A percentile compares a stretch with the other conserved stretches of the same genome.
These are phyloP conservation scores for Pinus taeda DNA, from an alignment of 75 land plant species.

Conservation along the genomic window DNA sequence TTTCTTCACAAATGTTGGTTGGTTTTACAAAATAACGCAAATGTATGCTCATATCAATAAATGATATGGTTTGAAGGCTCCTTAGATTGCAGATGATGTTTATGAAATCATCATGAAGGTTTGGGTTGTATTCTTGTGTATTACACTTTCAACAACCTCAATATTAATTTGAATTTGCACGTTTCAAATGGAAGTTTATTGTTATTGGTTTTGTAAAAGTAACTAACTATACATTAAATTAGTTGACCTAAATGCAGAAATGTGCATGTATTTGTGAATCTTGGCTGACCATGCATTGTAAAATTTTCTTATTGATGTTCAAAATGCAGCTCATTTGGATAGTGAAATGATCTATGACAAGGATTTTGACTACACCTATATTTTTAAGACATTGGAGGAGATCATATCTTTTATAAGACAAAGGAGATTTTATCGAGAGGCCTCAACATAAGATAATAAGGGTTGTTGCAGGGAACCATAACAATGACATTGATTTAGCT, in stretches of 20 bases:
- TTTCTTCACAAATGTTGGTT: neutral
- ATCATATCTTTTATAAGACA: slow-evolving; percentile 10
- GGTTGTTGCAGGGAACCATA: slow-evolving; percentile 91
- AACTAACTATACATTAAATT: neutral
- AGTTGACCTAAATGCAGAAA: no score
- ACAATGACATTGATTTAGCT: slow-evolving; percentile 76
- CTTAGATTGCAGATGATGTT: slow-evolving; percentile 88
- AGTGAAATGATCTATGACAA: slow-evolving; percentile 39
- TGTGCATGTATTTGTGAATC: neutral
- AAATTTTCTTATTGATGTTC: slow-evolving; percentile 8
- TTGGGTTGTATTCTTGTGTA: neutral
- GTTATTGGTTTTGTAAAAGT: neutral
- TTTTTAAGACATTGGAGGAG: slow-evolving; percentile 89
- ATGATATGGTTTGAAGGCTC: slow-evolving; percentile 67
- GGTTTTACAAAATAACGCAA: slow-evolving; percentile 57
- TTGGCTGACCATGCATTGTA: neutral
- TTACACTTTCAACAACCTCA: neutral
- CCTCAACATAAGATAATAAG: slow-evolving; percentile 99
- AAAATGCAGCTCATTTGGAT: slow-evolving; percentile 78
- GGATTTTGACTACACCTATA: slow-evolving; percentile 95
- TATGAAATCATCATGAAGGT: slow-evolving; percentile 91
- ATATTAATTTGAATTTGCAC: neutral
- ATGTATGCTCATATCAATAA: slow-evolving; percentile 75
- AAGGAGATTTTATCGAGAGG: slow-evolving; percentile 81
- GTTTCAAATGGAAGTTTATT: neutral